These are phyloP conservation scores for Podospora pseudopauciseta DNA, from an alignment of 495 filamentous ascomycete species.

Conservation along the genomic window DNA sequence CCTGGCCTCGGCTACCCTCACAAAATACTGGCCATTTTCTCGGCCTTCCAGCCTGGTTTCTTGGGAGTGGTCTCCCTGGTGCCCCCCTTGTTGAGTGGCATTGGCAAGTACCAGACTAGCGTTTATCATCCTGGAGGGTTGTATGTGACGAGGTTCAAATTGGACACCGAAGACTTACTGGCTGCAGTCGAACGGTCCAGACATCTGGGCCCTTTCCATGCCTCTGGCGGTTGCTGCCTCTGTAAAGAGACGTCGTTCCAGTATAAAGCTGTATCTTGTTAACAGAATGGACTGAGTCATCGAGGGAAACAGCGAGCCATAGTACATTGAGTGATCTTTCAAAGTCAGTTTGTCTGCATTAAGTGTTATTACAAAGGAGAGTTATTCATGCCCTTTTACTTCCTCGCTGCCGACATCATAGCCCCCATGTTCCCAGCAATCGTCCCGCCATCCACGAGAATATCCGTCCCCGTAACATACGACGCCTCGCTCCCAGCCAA, in stretches of 20 bases:
- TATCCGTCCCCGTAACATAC: conserved; percentile 53
- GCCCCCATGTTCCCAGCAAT: conserved; percentile 12
- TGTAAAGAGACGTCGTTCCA: neutral
- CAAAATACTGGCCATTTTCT: no score
- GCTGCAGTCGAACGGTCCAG: neutral
- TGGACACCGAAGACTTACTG: neutral
- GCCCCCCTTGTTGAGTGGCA: no score
- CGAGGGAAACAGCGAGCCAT: no score
- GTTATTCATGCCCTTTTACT: neutral
- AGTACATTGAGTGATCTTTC: no score
- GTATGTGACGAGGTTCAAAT: neutral
- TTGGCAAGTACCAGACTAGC: no score
- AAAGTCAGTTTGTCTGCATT: neutral
- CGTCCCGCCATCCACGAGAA: conserved; percentile 55
- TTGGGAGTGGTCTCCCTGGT: no score
- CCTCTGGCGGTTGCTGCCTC: no score
- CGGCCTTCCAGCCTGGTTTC: no score
- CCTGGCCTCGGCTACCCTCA: no score
- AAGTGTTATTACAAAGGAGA: neutral
- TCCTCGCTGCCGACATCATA: neutral
- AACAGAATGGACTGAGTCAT: no score
- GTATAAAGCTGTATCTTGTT: no score
- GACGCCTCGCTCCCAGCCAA: conserved; percentile 47
- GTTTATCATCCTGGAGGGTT: neutral
- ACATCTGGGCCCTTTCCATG: neutral